Conservation (phyloP, 75 land plant species). For the Selaginella tamariscina region DNA sequence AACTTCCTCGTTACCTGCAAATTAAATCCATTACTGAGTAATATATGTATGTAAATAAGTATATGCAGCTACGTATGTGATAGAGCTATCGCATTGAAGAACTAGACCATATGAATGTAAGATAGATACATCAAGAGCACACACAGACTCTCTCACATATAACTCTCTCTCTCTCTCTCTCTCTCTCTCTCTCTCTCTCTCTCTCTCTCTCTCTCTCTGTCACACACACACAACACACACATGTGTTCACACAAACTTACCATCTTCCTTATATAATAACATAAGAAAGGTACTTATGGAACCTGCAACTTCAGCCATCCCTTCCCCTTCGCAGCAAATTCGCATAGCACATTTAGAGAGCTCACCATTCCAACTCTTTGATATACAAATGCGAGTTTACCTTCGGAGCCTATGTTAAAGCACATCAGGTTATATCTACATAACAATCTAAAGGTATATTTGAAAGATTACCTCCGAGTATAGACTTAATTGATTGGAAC, state of each 20-base stretch:
- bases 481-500: conserved; percentile 60
- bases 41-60: too few relatives aligned
- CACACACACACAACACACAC: too few relatives aligned
- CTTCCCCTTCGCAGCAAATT: conserved; percentile 60
- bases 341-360: conserved; percentile 44
- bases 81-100: too few relatives aligned
- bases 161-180: too few relatives aligned
- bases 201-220: too few relatives aligned
- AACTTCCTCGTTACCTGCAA: conserved; percentile 90
- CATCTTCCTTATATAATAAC: conserved; percentile 74
- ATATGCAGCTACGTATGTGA: too few relatives aligned
- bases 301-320: conserved; percentile 33
- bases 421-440: too few relatives aligned
- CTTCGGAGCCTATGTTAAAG: conserved; percentile 88
- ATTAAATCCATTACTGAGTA: background rate
- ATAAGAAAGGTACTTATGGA: conserved; percentile 41
- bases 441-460: background rate
- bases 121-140: too few relatives aligned
- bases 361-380: conserved; percentile 81
- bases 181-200: too few relatives aligned
- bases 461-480: conserved; percentile 51
- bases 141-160: too few relatives aligned
- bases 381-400: conserved; percentile 69
- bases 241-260: conserved; percentile 28
- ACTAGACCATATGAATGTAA: too few relatives aligned